Conservation (phyloP, 768 basidiomycete genomes). For the Hericium alpestre region DNA sequence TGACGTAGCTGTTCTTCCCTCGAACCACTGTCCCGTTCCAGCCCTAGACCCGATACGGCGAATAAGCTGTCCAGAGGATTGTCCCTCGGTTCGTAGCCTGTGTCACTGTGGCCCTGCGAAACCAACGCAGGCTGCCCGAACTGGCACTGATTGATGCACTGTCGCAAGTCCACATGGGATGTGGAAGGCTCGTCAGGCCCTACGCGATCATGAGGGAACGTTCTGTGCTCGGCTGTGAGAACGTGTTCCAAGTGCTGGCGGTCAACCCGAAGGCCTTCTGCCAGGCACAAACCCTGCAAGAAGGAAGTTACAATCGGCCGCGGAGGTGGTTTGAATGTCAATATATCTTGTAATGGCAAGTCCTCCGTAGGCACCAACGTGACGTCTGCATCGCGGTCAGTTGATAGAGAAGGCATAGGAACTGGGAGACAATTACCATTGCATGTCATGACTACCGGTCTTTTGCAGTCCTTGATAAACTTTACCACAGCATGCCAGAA, state of each 20-base stretch:
- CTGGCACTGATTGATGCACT: conserved; percentile 10
- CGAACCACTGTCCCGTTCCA: neutral
- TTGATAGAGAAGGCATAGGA: conserved; percentile 7
- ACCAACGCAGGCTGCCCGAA: conserved; percentile 4
- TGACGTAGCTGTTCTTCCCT: neutral
- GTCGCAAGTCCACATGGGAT: conserved; percentile 8
- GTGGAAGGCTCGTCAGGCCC: neutral
- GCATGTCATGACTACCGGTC: conserved; percentile 92
- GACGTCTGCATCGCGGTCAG: conserved; percentile 38
- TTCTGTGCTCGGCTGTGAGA: neutral
- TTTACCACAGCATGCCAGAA: conserved; percentile 80
- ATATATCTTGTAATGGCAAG: conserved; percentile 66
- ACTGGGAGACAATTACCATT: conserved; percentile 55
- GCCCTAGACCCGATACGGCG: conserved; percentile 2
- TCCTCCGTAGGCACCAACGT: conserved; percentile 59
- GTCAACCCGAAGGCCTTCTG: conserved; percentile 8
- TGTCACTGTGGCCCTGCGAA: neutral
- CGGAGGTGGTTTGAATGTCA: conserved; percentile 42
- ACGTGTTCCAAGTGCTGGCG: neutral
- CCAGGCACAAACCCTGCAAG: conserved; percentile 10
- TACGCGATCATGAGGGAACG: neutral
- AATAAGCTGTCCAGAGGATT: neutral
- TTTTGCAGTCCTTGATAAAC: conserved; percentile 71
- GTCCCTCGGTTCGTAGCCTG: neutral
- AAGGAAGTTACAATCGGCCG: conserved; percentile 14